Conservation (phyloP, 257 asterid species). For the Linaria vulgaris region DNA sequence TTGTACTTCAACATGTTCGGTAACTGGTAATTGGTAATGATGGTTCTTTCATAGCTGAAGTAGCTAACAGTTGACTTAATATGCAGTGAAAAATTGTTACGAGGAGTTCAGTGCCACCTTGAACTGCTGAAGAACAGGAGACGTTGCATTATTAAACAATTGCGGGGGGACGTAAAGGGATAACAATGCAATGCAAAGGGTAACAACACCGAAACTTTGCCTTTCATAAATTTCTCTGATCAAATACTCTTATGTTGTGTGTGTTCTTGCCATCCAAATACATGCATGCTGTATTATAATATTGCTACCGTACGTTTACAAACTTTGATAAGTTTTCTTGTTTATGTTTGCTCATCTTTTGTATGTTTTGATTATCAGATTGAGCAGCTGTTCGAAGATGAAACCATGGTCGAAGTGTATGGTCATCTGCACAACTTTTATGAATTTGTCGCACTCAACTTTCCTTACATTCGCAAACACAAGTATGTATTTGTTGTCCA, state of each 20-base stretch:
- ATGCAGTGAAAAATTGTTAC: constrained; percentile 62
- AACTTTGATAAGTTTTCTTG: background rate
- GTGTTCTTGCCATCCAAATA: too few relatives aligned
- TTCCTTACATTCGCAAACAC: constrained; percentile 60
- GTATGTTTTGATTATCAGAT: constrained; percentile 42
- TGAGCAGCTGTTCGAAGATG: constrained; percentile 64
- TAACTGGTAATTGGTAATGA: too few relatives aligned
- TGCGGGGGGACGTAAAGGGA: constrained; percentile 53
- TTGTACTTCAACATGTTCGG: too few relatives aligned
- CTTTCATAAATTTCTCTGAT: too few relatives aligned
- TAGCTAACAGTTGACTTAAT: too few relatives aligned
- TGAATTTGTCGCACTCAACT: constrained; percentile 49
- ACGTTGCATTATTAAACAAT: constrained; percentile 50
- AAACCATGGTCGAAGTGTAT: constrained; percentile 48
- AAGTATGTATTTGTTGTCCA: constrained; percentile 35
- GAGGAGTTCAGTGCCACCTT: constrained; percentile 60
- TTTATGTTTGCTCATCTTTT: background rate
- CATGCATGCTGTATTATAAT: too few relatives aligned
- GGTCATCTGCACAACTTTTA: constrained; percentile 56
- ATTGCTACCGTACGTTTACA: too few relatives aligned
- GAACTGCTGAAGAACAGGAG: constrained; percentile 66
- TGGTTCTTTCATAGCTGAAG: too few relatives aligned
- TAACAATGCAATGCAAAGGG: constrained; percentile 57
- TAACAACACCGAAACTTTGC: constrained; percentile 7
- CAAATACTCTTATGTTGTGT: too few relatives aligned